Evolutionary conservation across 352 stramenopile genomes (phyloP).

Genomic region (Phytophthora agathidicida): DNA sequence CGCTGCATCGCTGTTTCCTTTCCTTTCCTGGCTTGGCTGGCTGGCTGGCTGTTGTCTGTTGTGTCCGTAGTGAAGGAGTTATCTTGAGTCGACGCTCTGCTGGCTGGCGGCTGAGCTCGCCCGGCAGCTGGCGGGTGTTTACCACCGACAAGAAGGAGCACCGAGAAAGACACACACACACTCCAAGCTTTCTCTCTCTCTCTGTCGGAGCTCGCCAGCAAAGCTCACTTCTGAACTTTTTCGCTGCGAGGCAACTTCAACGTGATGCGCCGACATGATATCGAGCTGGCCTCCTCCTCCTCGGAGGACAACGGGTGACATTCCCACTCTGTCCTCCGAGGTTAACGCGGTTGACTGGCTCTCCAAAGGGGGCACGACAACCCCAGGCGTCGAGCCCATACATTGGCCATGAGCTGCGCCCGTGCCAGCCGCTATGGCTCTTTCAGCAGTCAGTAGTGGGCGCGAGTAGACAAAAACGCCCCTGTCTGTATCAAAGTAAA

Average conservation of each 20-base stretch:
- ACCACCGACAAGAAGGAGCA: too few relatives aligned
- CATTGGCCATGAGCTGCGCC: background rate
- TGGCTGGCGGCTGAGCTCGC: background rate
- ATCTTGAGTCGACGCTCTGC: too few relatives aligned
- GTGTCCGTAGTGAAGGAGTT: too few relatives aligned
- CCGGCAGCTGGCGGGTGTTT: slow-evolving; percentile 9
- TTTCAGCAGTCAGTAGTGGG: slow-evolving; percentile 19
- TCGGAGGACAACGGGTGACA: too few relatives aligned
- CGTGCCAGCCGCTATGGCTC: slow-evolving; percentile 3
- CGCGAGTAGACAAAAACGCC: slow-evolving; percentile 14
- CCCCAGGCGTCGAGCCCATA: background rate
- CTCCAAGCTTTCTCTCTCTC: background rate
- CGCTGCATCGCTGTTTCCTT: too few relatives aligned
- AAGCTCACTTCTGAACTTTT: slow-evolving; percentile 5
- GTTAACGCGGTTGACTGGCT: slow-evolving; percentile 11
- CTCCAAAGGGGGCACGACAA: background rate
- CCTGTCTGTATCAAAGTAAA: background rate
- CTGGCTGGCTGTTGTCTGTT: too few relatives aligned
- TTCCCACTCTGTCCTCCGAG: background rate
- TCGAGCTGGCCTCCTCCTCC: slow-evolving; percentile 6
- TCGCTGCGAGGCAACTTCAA: slow-evolving; percentile 19
- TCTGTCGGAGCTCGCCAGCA: background rate
- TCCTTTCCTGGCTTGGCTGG: too few relatives aligned
- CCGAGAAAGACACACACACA: too few relatives aligned
- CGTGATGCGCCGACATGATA: slow-evolving; percentile 12